These are phyloP conservation scores for Glycyrrhiza uralensis DNA, from an alignment of 306 rosid genomes.

Conservation along the genomic window DNA sequence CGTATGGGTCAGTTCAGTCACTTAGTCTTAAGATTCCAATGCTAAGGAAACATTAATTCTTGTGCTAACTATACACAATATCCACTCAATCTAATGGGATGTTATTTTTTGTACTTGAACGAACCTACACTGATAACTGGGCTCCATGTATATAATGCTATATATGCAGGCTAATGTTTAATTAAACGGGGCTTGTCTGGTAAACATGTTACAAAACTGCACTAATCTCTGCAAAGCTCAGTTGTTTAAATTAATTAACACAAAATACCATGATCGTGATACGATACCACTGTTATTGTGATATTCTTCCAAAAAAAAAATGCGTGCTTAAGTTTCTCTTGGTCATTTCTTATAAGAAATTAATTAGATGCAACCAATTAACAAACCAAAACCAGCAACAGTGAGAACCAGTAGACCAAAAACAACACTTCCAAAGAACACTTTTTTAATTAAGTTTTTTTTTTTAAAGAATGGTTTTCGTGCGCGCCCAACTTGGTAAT, in stretches of 20 bases:
- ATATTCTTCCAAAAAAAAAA: background rate
- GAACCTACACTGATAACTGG: conserved; percentile 33
- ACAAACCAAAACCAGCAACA: too few relatives aligned
- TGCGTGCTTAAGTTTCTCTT: background rate
- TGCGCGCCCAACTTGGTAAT: background rate
- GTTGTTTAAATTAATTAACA: background rate
- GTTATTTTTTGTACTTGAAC: conserved; percentile 32
- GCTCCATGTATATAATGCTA: conserved; percentile 33
- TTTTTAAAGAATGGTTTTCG: background rate
- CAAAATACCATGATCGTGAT: background rate
- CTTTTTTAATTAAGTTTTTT: too few relatives aligned
- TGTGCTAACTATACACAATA: conserved; percentile 30
- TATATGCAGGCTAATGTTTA: conserved; percentile 9
- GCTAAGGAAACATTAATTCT: conserved; percentile 55
- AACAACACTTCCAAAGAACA: too few relatives aligned
- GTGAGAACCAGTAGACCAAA: too few relatives aligned
- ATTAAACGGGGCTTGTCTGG: conserved; percentile 26
- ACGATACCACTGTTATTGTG: background rate
- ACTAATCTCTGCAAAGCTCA: conserved; percentile 14
- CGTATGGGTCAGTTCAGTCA: conserved; percentile 15
- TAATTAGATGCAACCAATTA: too few relatives aligned
- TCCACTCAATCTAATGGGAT: conserved; percentile 36
- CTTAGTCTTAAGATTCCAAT: conserved; percentile 36
- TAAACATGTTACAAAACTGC: conserved; percentile 23
- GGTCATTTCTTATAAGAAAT: background rate